Conservation (phyloP, 2,329 filamentous ascomycete genomes). For the Triangularia setosa region DNA sequence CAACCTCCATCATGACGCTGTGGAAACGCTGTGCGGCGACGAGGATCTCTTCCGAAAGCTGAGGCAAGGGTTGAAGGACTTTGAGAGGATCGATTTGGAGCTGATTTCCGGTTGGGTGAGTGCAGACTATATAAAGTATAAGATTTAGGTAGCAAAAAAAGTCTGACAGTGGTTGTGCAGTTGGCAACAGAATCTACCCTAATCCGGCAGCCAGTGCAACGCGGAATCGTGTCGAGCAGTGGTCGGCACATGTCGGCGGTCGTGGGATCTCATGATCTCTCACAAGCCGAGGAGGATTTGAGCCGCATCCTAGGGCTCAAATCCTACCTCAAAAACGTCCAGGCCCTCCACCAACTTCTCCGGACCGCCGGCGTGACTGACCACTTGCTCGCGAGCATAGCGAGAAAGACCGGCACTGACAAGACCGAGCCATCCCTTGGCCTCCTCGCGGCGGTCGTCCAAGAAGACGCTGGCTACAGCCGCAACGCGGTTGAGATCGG, state of each 20-base stretch:
- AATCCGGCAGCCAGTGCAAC: neutral
- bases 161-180: neutral
- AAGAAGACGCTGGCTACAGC: slow-evolving; percentile 75
- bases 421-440: slow-evolving; percentile 57
- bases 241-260: neutral
- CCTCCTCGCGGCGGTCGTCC: slow-evolving; percentile 67
- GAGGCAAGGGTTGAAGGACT: slow-evolving; percentile 43
- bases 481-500: slow-evolving; percentile 77
- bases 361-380: slow-evolving; percentile 54
- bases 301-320: slow-evolving; percentile 87
- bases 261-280: slow-evolving; percentile 44
- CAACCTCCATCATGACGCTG: slow-evolving; percentile 69
- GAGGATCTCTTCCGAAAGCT: slow-evolving; percentile 81
- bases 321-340: slow-evolving; percentile 67
- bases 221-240: neutral
- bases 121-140: neutral
- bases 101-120: slow-evolving; percentile 42
- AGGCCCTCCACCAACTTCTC: slow-evolving; percentile 65
- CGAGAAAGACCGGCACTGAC: slow-evolving; percentile 61
- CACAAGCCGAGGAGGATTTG: slow-evolving; percentile 72
- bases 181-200: neutral
- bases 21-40: slow-evolving; percentile 75
- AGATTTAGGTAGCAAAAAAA: neutral
- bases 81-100: slow-evolving; percentile 23
- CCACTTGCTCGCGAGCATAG: slow-evolving; percentile 64